Percentiles rank a stretch among this genome's conserved stretches.
These are phyloP conservation scores for Lophium mytilinum DNA, from an alignment of 495 filamentous ascomycete species.

Conservation along the genomic window DNA sequence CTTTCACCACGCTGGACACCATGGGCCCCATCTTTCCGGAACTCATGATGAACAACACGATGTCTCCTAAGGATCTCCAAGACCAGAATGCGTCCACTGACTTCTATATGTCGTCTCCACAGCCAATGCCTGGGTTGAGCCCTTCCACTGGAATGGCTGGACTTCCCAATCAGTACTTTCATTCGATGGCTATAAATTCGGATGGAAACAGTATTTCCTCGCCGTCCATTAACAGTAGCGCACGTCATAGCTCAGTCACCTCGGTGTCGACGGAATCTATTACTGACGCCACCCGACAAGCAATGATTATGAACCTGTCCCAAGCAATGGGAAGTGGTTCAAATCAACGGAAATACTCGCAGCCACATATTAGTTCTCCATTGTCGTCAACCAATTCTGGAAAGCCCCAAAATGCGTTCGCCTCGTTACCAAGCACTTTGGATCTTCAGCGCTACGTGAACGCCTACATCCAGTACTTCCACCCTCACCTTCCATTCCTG, in stretches of 20 bases:
- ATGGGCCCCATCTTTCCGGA: slow-evolving; percentile 33
- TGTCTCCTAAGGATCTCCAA: slow-evolving; percentile 25
- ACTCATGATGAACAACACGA: slow-evolving; percentile 24
- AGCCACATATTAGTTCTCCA: slow-evolving; percentile 58
- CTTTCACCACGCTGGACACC: slow-evolving; percentile 53
- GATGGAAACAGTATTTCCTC: slow-evolving; percentile 53
- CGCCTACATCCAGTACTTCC: slow-evolving; percentile 89
- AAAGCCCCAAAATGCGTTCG: slow-evolving; percentile 29
- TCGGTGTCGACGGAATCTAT: slow-evolving; percentile 69
- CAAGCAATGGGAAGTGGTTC: slow-evolving; percentile 61
- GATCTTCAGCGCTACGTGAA: slow-evolving; percentile 89
- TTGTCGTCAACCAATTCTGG: slow-evolving; percentile 47
- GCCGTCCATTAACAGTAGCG: slow-evolving; percentile 55
- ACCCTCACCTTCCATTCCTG: slow-evolving; percentile 88
- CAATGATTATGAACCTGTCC: slow-evolving; percentile 73
- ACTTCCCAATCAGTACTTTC: slow-evolving; percentile 37
- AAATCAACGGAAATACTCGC: slow-evolving; percentile 64
- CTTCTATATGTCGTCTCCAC: slow-evolving; percentile 30
- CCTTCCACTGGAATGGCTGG: slow-evolving; percentile 25
- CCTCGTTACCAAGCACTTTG: slow-evolving; percentile 67
- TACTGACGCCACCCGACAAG: slow-evolving; percentile 86
- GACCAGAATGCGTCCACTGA: slow-evolving; percentile 22
- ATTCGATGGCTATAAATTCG: slow-evolving; percentile 47
- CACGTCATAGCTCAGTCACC: slow-evolving; percentile 55
- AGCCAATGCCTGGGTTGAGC: slow-evolving; percentile 15